Evolutionary conservation across 441 rosid genomes (phyloP).

Genomic region (Cnidoscolus chayamansa): DNA sequence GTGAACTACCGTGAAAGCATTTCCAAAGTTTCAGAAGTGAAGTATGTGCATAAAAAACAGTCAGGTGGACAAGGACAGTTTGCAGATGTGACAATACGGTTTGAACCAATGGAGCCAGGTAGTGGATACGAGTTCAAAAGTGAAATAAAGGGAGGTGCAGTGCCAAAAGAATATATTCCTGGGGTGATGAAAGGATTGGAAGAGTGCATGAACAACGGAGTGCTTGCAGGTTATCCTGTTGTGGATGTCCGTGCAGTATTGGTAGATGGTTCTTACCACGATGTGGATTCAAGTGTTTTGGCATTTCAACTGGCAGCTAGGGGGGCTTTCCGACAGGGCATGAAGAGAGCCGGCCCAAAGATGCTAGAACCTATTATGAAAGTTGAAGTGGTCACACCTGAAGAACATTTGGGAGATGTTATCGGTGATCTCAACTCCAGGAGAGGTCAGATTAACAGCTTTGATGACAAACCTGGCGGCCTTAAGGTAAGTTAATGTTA

Average conservation of each 20-base stretch:
- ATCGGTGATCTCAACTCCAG: constrained; percentile 94
- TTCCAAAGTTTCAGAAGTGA: constrained; percentile 73
- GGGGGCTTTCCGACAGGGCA: constrained; percentile 90
- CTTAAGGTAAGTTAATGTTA: constrained; percentile 54
- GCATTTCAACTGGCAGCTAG: constrained; percentile 95
- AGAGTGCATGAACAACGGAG: constrained; percentile 80
- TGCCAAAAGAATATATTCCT: constrained; percentile 82
- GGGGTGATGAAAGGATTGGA: constrained; percentile 96
- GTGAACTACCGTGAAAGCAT: constrained; percentile 98
- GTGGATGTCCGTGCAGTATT: constrained; percentile 82
- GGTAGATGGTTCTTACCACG: constrained; percentile 89
- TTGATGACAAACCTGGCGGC: constrained; percentile 92
- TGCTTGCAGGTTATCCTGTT: constrained; percentile 88
- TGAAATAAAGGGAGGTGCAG: constrained; percentile 93
- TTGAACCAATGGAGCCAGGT: constrained; percentile 85
- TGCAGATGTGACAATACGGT: constrained; percentile 79
- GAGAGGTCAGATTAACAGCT: constrained; percentile 92
- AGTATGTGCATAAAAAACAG: constrained; percentile 88
- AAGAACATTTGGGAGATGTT: constrained; percentile 93
- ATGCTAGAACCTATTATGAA: constrained; percentile 95
- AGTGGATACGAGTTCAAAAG: constrained; percentile 92
- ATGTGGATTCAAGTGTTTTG: constrained; percentile 88
- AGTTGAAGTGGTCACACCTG: constrained; percentile 95
- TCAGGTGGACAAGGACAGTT: constrained; percentile 97
- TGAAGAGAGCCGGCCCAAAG: constrained; percentile 71